These are phyloP conservation scores for Leccinum olivaceopallidum DNA, from an alignment of 768 basidiomycete species.

Conservation along the genomic window DNA sequence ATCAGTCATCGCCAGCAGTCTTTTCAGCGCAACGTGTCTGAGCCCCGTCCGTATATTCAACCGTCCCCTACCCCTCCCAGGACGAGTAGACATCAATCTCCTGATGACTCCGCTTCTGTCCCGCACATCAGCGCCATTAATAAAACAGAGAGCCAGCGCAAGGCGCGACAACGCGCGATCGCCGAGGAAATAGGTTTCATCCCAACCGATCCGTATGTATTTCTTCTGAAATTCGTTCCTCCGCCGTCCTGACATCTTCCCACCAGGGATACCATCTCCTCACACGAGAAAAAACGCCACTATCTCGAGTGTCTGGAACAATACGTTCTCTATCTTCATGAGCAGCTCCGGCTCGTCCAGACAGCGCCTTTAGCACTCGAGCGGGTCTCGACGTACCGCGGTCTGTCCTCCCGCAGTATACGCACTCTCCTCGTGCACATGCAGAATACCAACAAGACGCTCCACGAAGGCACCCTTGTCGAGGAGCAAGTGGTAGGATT, in stretches of 20 bases:
- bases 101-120: constrained; percentile 1
- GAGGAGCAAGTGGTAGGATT: constrained; percentile 57
- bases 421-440: constrained; percentile 72
- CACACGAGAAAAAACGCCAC: constrained; percentile 75
- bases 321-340: constrained; percentile 65
- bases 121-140: constrained; percentile 12
- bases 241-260: neutral
- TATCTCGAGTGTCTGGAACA: constrained; percentile 75
- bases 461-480: constrained; percentile 48
- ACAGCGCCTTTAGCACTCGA: constrained; percentile 47
- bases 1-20: constrained; percentile 24
- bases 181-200: constrained; percentile 56
- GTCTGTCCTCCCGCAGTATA: constrained; percentile 63
- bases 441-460: constrained; percentile 53
- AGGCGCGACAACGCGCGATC: constrained; percentile 57
- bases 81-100: constrained; percentile 12
- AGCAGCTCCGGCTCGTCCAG: constrained; percentile 55
- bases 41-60: constrained; percentile 2
- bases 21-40: constrained; percentile 5
- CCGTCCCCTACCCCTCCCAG: constrained; percentile 16
- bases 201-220: constrained; percentile 60
- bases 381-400: constrained; percentile 51
- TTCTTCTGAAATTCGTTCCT: neutral
- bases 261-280: constrained; percentile 67
- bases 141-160: constrained; percentile 51